These are phyloP conservation scores for Solanum chiquidenum DNA, from an alignment of 257 asterid genomes.

Conservation along the genomic window DNA sequence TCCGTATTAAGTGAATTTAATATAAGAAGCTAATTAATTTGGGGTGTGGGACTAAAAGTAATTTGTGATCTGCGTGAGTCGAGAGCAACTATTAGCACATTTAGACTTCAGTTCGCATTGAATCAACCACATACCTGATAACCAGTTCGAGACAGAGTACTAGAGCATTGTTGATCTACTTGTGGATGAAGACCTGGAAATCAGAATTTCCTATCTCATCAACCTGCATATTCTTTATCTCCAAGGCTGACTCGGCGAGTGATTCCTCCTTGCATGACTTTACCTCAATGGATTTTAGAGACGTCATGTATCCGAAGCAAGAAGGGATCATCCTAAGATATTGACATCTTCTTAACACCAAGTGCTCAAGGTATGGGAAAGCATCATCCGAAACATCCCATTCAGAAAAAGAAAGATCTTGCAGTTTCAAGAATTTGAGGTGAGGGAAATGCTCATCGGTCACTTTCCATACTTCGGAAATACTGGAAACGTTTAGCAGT, in stretches of 20 bases:
- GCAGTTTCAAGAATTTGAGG: neutral
- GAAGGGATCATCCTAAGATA: neutral
- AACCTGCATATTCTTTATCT: neutral
- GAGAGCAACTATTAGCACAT: neutral
- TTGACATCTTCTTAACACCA: neutral
- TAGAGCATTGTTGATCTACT: neutral
- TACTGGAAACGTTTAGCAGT: neutral
- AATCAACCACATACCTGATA: neutral
- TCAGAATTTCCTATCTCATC: neutral
- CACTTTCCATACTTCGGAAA: neutral
- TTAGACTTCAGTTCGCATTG: neutral
- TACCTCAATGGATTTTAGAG: neutral
- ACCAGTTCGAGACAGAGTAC: neutral
- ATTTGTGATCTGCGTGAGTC: neutral
- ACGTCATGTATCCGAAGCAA: neutral
- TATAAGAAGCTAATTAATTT: neutral
- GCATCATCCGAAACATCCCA: neutral
- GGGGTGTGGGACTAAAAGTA: neutral
- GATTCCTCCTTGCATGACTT: neutral
- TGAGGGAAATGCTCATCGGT: neutral
- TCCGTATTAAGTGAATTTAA: neutral
- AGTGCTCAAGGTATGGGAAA: neutral
- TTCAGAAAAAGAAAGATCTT: neutral
- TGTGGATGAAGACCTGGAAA: neutral
- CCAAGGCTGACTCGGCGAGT: neutral